Percentiles rank a stretch among this genome's conserved stretches.
Evolutionary conservation across 805 yeast genomes (phyloP).

Genomic region (Starmerella apicola): DNA sequence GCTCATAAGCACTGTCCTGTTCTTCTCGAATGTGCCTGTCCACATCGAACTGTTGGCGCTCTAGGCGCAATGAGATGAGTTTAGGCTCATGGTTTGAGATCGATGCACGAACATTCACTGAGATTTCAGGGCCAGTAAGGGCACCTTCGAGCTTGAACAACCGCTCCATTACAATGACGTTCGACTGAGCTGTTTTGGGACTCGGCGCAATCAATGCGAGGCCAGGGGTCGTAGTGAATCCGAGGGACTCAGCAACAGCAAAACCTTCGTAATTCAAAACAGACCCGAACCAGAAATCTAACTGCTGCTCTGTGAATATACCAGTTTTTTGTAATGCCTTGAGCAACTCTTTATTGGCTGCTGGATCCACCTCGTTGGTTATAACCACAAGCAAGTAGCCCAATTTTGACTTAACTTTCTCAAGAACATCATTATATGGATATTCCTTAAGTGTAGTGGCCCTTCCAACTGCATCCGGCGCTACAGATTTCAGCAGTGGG

Average conservation of each 20-base stretch:
- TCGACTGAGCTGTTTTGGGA: slow-evolving; percentile 29
- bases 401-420: slow-evolving; percentile 53
- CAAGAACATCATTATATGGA: slow-evolving; percentile 66
- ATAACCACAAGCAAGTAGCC: slow-evolving; percentile 63
- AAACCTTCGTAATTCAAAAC: slow-evolving; percentile 69
- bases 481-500: too few relatives aligned
- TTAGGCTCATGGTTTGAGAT: slow-evolving; percentile 50
- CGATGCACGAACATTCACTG: slow-evolving; percentile 41
- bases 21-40: slow-evolving; percentile 49
- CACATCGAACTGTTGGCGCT: slow-evolving; percentile 45
- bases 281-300: slow-evolving; percentile 77
- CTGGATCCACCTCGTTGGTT: slow-evolving; percentile 52
- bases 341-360: background rate
- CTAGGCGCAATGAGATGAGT: slow-evolving; percentile 47
- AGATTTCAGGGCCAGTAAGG: background rate
- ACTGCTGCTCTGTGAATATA: slow-evolving; percentile 39
- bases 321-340: slow-evolving; percentile 27
- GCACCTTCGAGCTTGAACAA: slow-evolving; percentile 40
- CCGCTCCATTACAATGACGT: slow-evolving; percentile 43
- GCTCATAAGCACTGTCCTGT: slow-evolving; percentile 68
- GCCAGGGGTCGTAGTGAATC: slow-evolving; percentile 68
- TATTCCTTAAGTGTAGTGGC: background rate
- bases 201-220: slow-evolving; percentile 64
- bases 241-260: slow-evolving; percentile 65
- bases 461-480: background rate